Base-by-base conservation (phyloP, 257 asterid genomes). In the Parsonsia alboflavescens region DNA sequence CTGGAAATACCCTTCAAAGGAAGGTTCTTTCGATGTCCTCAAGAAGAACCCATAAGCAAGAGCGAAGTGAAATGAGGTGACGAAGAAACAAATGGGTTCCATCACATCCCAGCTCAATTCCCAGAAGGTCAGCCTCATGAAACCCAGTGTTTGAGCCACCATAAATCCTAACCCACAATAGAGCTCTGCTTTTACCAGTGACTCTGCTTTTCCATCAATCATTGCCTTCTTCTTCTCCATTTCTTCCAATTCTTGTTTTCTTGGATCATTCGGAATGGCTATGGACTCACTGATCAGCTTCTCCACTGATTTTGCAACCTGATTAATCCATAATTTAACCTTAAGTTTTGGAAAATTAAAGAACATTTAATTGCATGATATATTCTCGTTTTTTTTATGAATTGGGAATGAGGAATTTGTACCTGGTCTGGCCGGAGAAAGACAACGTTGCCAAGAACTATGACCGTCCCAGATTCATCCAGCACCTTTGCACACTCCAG, bases 81-180 rank as follows among this genome's bases (percentile, higher is more conserved):
- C 88, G 48, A 94, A 94, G 76, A 94, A 94, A 76, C 99, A 94
- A 80, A 94, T 94, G 82, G 99, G 99, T 85, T 94, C 99, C 99
- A 94, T 92, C 17, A 94, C 97, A 58, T 94, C 99, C 98, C 99
- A 92, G 45, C 81, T 90, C 49, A 94, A 77, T 70, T 94, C 99
- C 97, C 97, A 94, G 57, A 92, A 90, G 0, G 97, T 94, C 2
- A 94, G 81, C 86, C 98, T 90, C 96, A 94, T 89, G 39, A 92
- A 90, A 84, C 96, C 97, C 89, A 92, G 10, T 57, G 95, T 92
- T 84, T 94, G 99, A 4, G 81, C 63, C 16, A 77, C 72, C 46
- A 89, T 39, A 75, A 86, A 85, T 86, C 97, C 96, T 82, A 92
- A 86, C 81, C 99, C 99, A 61, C 80, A 78, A 68, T 90, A 92